Percentiles rank a stretch among this genome's conserved stretches.
These are phyloP conservation scores for Penicillium bialowiezense DNA, from an alignment of 495 filamentous ascomycete species.

Conservation along the genomic window DNA sequence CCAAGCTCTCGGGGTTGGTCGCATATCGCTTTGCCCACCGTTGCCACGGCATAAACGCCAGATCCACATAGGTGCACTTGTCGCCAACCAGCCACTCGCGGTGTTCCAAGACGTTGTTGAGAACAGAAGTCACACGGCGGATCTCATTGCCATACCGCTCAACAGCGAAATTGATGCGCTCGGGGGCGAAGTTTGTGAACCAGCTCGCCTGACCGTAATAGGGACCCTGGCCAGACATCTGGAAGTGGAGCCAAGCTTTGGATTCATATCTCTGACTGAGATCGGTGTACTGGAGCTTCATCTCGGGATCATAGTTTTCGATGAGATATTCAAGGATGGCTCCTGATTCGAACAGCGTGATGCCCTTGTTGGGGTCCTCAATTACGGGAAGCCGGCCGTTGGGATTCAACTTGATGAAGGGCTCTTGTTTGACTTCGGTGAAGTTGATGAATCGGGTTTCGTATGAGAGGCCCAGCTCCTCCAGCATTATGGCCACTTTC, in stretches of 20 bases:
- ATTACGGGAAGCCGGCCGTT: slow-evolving; percentile 59
- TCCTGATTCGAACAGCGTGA: slow-evolving; percentile 54
- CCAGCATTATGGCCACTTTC: slow-evolving; percentile 56
- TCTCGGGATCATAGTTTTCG: not conserved
- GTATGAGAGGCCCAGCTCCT: slow-evolving; percentile 55
- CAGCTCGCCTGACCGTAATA: slow-evolving; percentile 52
- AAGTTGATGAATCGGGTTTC: slow-evolving; percentile 36
- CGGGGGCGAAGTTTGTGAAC: slow-evolving; percentile 47
- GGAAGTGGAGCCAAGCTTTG: slow-evolving; percentile 44
- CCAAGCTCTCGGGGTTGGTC: no score
- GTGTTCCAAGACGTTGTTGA: slow-evolving; percentile 34
- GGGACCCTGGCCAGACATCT: slow-evolving; percentile 60
- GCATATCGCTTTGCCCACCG: no score
- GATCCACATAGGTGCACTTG: slow-evolving; percentile 48
- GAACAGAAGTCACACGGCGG: slow-evolving; percentile 48
- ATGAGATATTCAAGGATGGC: not conserved
- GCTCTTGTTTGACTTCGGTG: slow-evolving; percentile 47
- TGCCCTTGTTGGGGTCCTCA: slow-evolving; percentile 57
- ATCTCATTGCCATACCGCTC: slow-evolving; percentile 54
- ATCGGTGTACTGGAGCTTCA: not conserved
- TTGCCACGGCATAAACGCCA: slow-evolving; percentile 31
- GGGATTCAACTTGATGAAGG: slow-evolving; percentile 54
- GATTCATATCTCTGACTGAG: slow-evolving; percentile 43
- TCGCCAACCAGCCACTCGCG: slow-evolving; percentile 48
- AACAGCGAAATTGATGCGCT: slow-evolving; percentile 48